Evolutionary conservation across 2,329 filamentous ascomycete species (phyloP), one percentile per base, ranked within the genome.

Genomic region (Claviceps fusiformis): DNA sequence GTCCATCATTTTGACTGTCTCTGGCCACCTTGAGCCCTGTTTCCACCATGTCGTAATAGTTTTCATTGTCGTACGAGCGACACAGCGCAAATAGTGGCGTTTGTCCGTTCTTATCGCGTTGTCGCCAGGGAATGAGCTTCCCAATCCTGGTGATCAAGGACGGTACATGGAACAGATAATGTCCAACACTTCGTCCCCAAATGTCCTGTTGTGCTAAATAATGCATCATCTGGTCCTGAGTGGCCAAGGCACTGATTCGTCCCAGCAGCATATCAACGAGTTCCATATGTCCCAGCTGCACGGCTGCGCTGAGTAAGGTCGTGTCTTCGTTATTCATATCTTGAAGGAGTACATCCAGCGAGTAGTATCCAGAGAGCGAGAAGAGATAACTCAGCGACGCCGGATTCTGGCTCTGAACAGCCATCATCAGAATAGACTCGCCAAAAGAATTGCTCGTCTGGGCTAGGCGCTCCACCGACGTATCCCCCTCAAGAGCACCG

Each of bases 71-170:
- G 65, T 98, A 98, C 0, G 90, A 97, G 62, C 93, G 83, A 68
- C 91, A 97, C 1, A 97, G 76, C 2, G 93, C 93, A 67, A 98
- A 97, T 9, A 98, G 73, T 1, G 93, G 95, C n/a, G 95, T 98
- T 70, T 97, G 93, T 0, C 93, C 93, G 65, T 97, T 96, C 67
- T 90, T 95, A 69, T 98, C 93, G 61, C 86, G 89, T 68, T 95
- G 82, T 56, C 83, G 81, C 93, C 93, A 98, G 9, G 89, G 87
- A 54, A 98, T 75, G 60, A 92, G 71, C 57, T 79, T 77, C 2
- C 90, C 91, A 57, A 97, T 85, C 54, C 80, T 78, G 48, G 76
- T 73, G 61, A 98, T 93, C 24, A 98, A 75, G 54, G 80, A 77
- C 2, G 93, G 93, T 9, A 89, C 85, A 64, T 95, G 87, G 72